phyloP scores from a whole-genome alignment of 495 filamentous ascomycete genomes.

The Rhypophila decipiens region DNA sequence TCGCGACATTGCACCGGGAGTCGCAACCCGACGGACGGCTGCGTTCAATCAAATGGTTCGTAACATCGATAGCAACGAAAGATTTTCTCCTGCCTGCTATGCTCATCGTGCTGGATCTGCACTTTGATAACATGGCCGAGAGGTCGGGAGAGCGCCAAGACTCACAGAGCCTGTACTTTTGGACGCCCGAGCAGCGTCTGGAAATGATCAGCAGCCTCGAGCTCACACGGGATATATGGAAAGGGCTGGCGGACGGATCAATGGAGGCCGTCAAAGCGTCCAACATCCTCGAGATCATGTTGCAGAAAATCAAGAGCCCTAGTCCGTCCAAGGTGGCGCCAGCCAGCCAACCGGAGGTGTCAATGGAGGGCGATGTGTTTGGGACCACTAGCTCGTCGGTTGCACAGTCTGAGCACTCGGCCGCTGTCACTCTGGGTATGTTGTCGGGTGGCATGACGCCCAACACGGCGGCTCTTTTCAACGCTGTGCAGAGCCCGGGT shows the following conservation, averaged over 20 bases:
- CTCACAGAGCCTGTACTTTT: constrained; percentile 52
- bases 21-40: constrained; percentile 66
- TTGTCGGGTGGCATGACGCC: constrained; percentile 65
- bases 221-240: constrained; percentile 71
- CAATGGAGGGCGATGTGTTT: constrained; percentile 27
- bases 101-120: constrained; percentile 77
- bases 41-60: constrained; percentile 65
- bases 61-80: constrained; percentile 67
- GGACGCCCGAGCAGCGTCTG: constrained; percentile 61
- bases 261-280: constrained; percentile 86
- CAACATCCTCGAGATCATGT: constrained; percentile 69
- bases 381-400: constrained; percentile 21
- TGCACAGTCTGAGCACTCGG: constrained; percentile 55
- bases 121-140: constrained; percentile 40
- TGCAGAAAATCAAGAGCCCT: constrained; percentile 59
- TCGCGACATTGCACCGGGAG: constrained; percentile 71
- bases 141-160: constrained; percentile 26
- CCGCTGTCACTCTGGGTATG: constrained; percentile 78
- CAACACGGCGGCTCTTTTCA: constrained; percentile 33
- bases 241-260: constrained; percentile 62
- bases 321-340: constrained; percentile 13
- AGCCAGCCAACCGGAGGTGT: constrained; percentile 4
- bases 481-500: constrained; percentile 31
- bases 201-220: constrained; percentile 73
- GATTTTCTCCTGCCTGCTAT: constrained; percentile 88